Evolutionary conservation across 768 basidiomycete species (phyloP).

Genomic region (Pisolithus marmoratus): DNA sequence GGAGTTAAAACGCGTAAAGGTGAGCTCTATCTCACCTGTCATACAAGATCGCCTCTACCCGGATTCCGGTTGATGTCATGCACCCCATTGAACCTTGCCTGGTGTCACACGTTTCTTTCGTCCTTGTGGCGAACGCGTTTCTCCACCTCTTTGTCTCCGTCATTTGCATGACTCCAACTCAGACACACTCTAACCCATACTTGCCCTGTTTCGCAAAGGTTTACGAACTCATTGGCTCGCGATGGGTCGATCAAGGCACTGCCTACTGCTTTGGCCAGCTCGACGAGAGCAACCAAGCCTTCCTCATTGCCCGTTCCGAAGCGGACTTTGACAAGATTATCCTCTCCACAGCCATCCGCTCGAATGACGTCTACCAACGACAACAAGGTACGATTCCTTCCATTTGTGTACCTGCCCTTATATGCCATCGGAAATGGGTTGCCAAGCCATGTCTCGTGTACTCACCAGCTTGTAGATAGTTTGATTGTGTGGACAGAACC

Average conservation of each 20-base stretch:
- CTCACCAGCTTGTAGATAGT: constrained; percentile 57
- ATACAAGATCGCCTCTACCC: constrained; percentile 9
- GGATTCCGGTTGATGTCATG: constrained; percentile 11
- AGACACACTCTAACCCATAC: constrained; percentile 24
- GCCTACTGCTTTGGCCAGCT: constrained; percentile 93
- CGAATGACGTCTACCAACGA: constrained; percentile 79
- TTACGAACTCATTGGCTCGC: constrained; percentile 85
- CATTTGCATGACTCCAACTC: constrained; percentile 28
- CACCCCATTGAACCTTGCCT: constrained; percentile 19
- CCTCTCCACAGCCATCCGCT: constrained; percentile 73
- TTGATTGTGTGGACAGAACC: constrained; percentile 99
- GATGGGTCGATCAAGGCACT: constrained; percentile 96
- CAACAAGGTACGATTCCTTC: constrained; percentile 65
- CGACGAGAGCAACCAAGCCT: constrained; percentile 68
- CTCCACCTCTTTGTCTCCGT: constrained; percentile 15
- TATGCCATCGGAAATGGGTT: not conserved
- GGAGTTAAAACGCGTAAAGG: constrained; percentile 84
- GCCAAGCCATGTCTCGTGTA: constrained; percentile 5
- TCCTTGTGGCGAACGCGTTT: constrained; percentile 13
- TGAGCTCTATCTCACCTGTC: constrained; percentile 30
- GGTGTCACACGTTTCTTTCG: constrained; percentile 8
- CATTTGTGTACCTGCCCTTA: constrained; percentile 1
- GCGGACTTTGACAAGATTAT: constrained; percentile 65
- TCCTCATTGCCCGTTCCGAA: constrained; percentile 81
- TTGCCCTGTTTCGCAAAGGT: constrained; percentile 51